phyloP scores from a whole-genome alignment of 2,329 filamentous ascomycete genomes.

The Periconia macrospinosa region DNA sequence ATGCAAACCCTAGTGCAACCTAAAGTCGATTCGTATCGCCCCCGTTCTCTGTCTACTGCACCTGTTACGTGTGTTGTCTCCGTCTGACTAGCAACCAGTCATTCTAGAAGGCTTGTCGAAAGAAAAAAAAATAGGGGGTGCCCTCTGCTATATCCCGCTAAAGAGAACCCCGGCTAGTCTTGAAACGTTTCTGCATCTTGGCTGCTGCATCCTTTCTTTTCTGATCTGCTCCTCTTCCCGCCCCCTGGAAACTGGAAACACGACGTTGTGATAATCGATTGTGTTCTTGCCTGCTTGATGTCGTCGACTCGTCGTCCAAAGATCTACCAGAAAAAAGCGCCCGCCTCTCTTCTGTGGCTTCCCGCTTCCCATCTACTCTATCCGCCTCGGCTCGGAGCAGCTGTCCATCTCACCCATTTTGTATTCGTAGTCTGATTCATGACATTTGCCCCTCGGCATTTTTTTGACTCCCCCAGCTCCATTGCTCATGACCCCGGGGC shows the following conservation, averaged over 20 bases:
- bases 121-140: constrained; percentile 24
- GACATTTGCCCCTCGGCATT: no score
- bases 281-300: no score
- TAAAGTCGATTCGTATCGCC: background rate
- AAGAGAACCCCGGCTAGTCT: constrained; percentile 11
- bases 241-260: background rate
- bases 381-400: no score
- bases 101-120: constrained; percentile 44
- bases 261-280: background rate
- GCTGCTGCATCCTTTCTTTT: constrained; percentile 1
- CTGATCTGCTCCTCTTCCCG: background rate
- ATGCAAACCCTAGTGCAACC: background rate
- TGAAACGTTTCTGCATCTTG: constrained; percentile 29
- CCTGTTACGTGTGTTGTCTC: constrained; percentile 7
- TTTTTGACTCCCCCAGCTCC: background rate
- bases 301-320: no score
- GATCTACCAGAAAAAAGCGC: no score
- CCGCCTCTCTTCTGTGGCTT: background rate
- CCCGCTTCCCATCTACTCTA: no score
- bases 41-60: constrained; percentile 1
- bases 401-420: no score
- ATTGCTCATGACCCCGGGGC: no score
- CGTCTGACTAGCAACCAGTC: constrained; percentile 31
- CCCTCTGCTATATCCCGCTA: constrained; percentile 18
- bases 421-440: no score